A percentile compares a stretch with the other conserved stretches of the same genome.
Conservation (phyloP, 2,329 filamentous ascomycete genomes). For the Bisporella sp. region DNA sequence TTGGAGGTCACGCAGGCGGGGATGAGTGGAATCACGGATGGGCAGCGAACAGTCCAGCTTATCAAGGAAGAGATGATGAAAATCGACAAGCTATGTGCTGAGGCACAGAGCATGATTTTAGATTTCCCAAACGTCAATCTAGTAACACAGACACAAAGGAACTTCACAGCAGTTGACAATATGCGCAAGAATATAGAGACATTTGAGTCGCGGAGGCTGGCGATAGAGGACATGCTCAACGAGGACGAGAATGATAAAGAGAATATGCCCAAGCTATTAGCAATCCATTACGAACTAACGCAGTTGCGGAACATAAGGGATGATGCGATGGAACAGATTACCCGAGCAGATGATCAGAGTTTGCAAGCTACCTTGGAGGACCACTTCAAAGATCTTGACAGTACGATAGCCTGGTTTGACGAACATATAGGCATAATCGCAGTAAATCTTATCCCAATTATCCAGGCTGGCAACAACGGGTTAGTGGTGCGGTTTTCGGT, state of each 20-base stretch:
- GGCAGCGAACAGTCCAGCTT: slow-evolving; percentile 82
- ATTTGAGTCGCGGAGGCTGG: slow-evolving; percentile 71
- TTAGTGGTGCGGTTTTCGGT: slow-evolving; percentile 87
- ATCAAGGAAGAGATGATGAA: slow-evolving; percentile 99
- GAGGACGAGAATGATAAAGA: slow-evolving; percentile 82
- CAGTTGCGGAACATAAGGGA: slow-evolving; percentile 89
- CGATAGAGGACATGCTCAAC: slow-evolving; percentile 70
- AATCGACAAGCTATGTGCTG: slow-evolving; percentile 94
- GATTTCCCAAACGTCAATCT: slow-evolving; percentile 92
- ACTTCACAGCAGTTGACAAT: slow-evolving; percentile 88
- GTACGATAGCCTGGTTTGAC: slow-evolving; percentile 89
- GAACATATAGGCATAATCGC: slow-evolving; percentile 86
- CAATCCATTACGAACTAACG: slow-evolving; percentile 87
- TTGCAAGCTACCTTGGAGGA: slow-evolving; percentile 80
- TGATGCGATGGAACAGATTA: slow-evolving; percentile 94
- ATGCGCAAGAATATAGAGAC: slow-evolving; percentile 89
- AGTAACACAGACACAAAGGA: slow-evolving; percentile 89
- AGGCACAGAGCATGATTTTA: slow-evolving; percentile 94
- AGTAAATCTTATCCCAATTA: slow-evolving; percentile 80
- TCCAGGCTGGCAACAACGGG: slow-evolving; percentile 79
- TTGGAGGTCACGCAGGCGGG: slow-evolving; percentile 90
- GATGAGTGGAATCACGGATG: slow-evolving; percentile 82
- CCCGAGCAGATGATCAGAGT: slow-evolving; percentile 63
- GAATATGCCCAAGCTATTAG: slow-evolving; percentile 85
- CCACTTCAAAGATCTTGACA: slow-evolving; percentile 81